Evolutionary conservation across 371 early-diverging fungal species (phyloP), one percentile per base, ranked within the genome.

Genomic region (Mucor plumbeus): DNA sequence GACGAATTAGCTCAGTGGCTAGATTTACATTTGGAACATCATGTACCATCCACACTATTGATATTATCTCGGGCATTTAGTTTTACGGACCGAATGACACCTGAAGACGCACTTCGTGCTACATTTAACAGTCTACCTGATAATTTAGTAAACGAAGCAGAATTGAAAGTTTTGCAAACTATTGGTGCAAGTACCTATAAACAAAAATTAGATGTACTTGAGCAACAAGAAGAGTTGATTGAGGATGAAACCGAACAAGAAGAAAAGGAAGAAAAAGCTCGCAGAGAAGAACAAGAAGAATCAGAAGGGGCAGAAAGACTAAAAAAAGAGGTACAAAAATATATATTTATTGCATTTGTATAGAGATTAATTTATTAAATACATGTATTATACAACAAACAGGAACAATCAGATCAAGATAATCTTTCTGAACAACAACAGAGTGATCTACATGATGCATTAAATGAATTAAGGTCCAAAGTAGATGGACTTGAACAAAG

Each of bases 151-250:
- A 91, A 91, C 58, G 96, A 97, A 79, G 92, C 95, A 0, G 91
- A 95, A 66, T 75, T 97, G 69, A 89, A 94, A 62, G 86, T 95
- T n/a, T 85, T 93, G 2, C 96, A 97, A 65, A 85, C 86, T 61
- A 90, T 90, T 17, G 97, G 97, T 63, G 88, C 87, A 19, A 94
- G 95, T 40, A 95, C 97, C n/a, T 87, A 90, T 65, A 93, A 95
- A 80, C 96, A 96, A 75, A 91, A 94, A 78, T 81, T 98, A 47
- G 94, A 96, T 66, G 95, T 97, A 10, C 76, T 98, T 63, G 91
- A 95, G 69, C 93, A 97, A 75, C 97, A 97, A 78, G 95, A 97
- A 76, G 96, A 97, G 72, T 82, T 97, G 65, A 97, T 97, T 67
- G 94, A 91, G 64, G 95, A 95, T 68, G 98, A 97, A 77, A 82